phyloP scores from a whole-genome alignment of 352 stramenopile genomes.

The Pythium vanterpoolii region DNA sequence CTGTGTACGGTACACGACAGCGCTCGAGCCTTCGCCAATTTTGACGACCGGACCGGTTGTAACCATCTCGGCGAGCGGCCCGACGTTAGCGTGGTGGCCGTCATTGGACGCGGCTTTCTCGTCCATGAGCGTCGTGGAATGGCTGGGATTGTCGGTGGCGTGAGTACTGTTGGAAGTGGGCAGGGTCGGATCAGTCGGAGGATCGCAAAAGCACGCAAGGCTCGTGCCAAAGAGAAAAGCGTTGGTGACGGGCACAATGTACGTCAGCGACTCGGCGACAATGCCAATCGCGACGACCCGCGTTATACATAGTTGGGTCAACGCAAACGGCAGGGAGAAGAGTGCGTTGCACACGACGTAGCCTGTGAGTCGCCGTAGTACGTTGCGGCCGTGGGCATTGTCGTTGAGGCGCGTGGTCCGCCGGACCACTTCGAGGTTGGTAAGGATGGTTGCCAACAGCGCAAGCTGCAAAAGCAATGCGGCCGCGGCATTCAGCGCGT shows the following conservation, averaged over 20 bases:
- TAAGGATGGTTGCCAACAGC: constrained; percentile 38
- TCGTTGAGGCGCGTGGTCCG: constrained; percentile 44
- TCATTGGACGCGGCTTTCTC: constrained; percentile 17
- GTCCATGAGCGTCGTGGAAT: constrained; percentile 6
- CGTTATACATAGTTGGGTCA: constrained; percentile 34
- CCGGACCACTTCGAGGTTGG: constrained; percentile 48
- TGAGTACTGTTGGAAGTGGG: constrained; percentile 9
- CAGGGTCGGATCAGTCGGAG: background rate
- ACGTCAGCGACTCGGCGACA: constrained; percentile 53
- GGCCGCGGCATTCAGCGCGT: constrained; percentile 42
- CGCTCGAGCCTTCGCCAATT: constrained; percentile 65
- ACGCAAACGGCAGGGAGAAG: constrained; percentile 51
- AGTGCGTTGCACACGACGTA: constrained; percentile 36
- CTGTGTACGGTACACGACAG: constrained; percentile 60
- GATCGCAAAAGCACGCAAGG: constrained; percentile 36
- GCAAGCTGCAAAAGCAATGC: constrained; percentile 44
- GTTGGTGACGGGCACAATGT: constrained; percentile 55
- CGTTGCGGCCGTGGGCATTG: constrained; percentile 49
- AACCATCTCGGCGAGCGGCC: constrained; percentile 50
- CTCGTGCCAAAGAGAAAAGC: constrained; percentile 65
- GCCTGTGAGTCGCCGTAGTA: constrained; percentile 48
- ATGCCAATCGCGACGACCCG: constrained; percentile 31
- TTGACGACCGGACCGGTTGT: constrained; percentile 55
- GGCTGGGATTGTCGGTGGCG: too few species aligned
- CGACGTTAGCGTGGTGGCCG: too few species aligned